Base-by-base conservation (phyloP, 176 grass and related monocot species). In the Musa itinerans region DNA sequence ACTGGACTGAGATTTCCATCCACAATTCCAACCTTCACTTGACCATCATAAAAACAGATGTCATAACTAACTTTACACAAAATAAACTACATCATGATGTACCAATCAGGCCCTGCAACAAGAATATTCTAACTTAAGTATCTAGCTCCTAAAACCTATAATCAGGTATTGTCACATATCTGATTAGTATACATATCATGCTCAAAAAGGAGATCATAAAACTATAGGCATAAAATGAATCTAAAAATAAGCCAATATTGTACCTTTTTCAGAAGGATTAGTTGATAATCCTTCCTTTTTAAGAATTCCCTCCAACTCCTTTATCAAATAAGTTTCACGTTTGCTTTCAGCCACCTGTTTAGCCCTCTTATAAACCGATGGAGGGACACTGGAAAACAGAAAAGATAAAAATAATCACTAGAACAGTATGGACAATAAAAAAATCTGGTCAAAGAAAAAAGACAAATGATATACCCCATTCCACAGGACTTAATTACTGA, bases 401-500 rank as follows among this genome's bases (percentile, higher is more conserved):
- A 87, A 71, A 86, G 17, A 52, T 85, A 59, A 74, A 52, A 14
- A 77, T 52, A 11, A 13, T 54, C 52, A 77, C 13, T 57, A 51
- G 56, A 63, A 62, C 73, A 26, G 49, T 74, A 24, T 11, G 53
- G 63, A 62, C 67, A 61, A 84, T 72, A 51, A 83, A 16, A 2
- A 8, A 12, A 2, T 34, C 24, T 10, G 21, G 56, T 4, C 24
- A 22, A 56, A 29, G 22, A 24, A 74, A 54, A 25, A 26, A 8
- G 0, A 50, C 27, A 34, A 57, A 25, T 68, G 22, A 72, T 84
- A 71, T 85, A 98, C 95, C 83, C 80, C 76, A 89, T 84, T 78
- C 95, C 95, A 82, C 95, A 99, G 53, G 90, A 94, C 82, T 99
- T 99, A 70, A 99, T 91, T 78, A 94, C 86, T n/a, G 88, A 94